Base-by-base conservation (phyloP, 1,139 yeast species). In the Lodderomyces margitis region DNA sequence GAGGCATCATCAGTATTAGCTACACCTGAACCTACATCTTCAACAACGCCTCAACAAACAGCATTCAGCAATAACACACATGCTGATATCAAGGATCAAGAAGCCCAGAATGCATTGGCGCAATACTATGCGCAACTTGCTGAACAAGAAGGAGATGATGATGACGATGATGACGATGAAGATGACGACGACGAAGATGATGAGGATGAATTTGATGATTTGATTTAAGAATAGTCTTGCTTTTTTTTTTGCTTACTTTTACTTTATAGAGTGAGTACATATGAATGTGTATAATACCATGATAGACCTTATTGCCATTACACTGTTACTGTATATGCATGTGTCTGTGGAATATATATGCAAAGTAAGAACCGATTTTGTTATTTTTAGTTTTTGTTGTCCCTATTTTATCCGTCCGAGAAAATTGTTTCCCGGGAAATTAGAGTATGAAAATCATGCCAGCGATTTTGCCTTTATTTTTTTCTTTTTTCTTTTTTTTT, bases 101-200 rank as follows among this genome's bases (percentile, higher is more conserved):
- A 81, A 54, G 86, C 83, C 12, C 85, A 83, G 55, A 87, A 83
- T 53, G 89, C 87, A 2, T 72, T 86, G 64, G 87, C 89, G 1
- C 87, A 87, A 1, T 86, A 83, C 58, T 87, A 85, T 58, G 87
- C 85, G 5, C 81, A 81, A 51, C 72, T 83, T 58, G 86, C 82
- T 17, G 78, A 78, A 46, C 68, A 78, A 47, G 85, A 82, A 55
- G 81, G 74, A 3, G 75, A 73, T 44, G 85, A 79, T 39, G 85
- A 67, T 27, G 84, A 78, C 1, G 84, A 76, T 7, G 84, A 79
- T 2, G 84, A 79, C 3, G 84, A 78, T 12, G 83, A 78, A 20
- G 78, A 71, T 12, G 71, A 67, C 19, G 73, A 66, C 14, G 75
- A 68, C 8, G 81, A 74, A 35, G 74, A 67, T 14, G 75, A 68